Evolutionary conservation across 345 rosid species (phyloP), one percentile per base, ranked within the genome.

Genomic region (Erucastrum elatum): DNA sequence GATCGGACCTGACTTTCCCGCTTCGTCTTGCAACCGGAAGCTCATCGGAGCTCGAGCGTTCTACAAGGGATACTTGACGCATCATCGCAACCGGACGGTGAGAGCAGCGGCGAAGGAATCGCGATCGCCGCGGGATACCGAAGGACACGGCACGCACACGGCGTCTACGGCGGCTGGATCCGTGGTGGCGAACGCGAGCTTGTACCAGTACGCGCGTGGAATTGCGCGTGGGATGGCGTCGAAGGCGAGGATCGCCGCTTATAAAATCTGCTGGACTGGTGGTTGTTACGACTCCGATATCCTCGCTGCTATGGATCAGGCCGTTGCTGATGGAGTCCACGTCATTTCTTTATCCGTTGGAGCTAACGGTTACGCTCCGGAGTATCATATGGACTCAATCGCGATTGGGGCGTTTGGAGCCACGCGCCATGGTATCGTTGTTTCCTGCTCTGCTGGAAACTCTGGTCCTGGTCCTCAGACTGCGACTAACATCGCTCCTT

Each of bases 261-360:
- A 93, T 62, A 93, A 93, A 86, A 91, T 91, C 69, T 95, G 98
- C 29, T 95, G 98, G 99, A 80, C 64, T 6, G 0, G 77, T 0
- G 97, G 98, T 2, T 95, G 99, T 16, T 95, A 85, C 68, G 96
- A 92, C 31, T 95, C 98, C 7, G 98, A 95, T 68, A 91, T 93
- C 44, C 89, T 93, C n/a, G 99, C 98, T 0, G 98, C 97, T 0
- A 88, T 95, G 93, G 97, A 95, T 66, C 93, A 88, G 60, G 97
- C 98, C 0, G 85, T 90, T 56, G 84, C 80, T 0, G 99, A 94
- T 55, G 98, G 98, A 1, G 98, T 95, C 16, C 77, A 91, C 64
- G 90, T 93, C 25, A 95, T 93, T 4, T 95, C 98, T 13, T 82
- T 95, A 31, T 93, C 96, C 2, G 96, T 95, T 5, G 98, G 98